Conservation (phyloP, 345 rosid genomes). For the Populus nigra region DNA sequence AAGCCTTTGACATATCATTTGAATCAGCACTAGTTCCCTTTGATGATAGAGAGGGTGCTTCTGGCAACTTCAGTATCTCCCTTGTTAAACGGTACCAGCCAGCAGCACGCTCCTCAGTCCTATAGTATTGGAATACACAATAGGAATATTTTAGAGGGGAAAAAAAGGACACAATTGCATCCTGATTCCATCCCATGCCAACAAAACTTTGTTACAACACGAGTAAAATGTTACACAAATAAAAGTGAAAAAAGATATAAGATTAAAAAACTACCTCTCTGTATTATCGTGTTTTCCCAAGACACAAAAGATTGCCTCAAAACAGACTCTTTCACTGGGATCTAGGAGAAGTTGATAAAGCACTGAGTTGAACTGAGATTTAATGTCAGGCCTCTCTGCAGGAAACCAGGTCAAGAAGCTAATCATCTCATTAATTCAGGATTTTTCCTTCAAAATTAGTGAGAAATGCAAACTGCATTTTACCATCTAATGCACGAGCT, state of each 20-base stretch:
- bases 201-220: neutral
- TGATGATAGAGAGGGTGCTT: slow-evolving; percentile 71
- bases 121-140: slow-evolving; percentile 29
- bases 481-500: slow-evolving; percentile 97
- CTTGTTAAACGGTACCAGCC: slow-evolving; percentile 99
- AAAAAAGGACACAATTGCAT: neutral
- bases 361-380: slow-evolving; percentile 86
- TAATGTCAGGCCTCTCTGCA: slow-evolving; percentile 89
- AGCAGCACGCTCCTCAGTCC: slow-evolving; percentile 93
- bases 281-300: slow-evolving; percentile 75
- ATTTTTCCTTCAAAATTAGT: slow-evolving; percentile 2
- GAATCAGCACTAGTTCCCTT: slow-evolving; percentile 45
- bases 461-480: slow-evolving; percentile 17
- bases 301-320: slow-evolving; percentile 89
- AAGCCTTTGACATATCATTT: slow-evolving; percentile 43
- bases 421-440: slow-evolving; percentile 16
- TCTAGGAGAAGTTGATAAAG: slow-evolving; percentile 95
- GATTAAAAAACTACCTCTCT: slow-evolving; percentile 56
- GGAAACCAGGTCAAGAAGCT: slow-evolving; percentile 28
- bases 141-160: neutral
- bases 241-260: neutral
- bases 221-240: neutral
- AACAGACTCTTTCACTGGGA: slow-evolving; percentile 99
- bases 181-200: neutral
- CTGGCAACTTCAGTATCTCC: slow-evolving; percentile 94